Base-by-base conservation (phyloP, 2,329 filamentous ascomycete species). In the Monosporascus ibericus region DNA sequence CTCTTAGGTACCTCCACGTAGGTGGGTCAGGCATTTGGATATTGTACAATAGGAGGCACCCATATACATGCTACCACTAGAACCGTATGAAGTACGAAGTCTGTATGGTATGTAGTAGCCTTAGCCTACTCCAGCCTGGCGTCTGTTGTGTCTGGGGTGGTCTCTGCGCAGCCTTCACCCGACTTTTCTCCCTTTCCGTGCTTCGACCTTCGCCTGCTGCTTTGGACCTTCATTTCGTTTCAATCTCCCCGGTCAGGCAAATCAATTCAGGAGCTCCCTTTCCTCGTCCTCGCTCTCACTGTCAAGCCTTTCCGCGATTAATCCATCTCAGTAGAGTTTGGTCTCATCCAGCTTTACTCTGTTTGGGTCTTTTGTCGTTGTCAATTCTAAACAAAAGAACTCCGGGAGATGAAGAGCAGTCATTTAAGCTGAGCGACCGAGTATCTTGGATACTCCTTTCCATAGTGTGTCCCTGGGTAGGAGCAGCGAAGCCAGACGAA, bases 391-490 rank as follows among this genome's bases (percentile, higher is more conserved):
- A 38, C 44, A 50, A 36, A 51, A 46, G 47, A 36, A 51, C 49
- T 51, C 49, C 4, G 15, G 49, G 48, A 42, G 42, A 51, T 48
- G 49, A 51, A 24, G 42, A 46, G n/a, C 42, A 7, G 15, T 27
- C 6, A 24, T 46, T 15, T 46, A 17, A 30, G 15, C 57, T 56
- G 53, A 54, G 49, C 56, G 49, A 47, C 59, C 57, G 60, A 62
- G 63, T 65, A 61, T 65, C 61, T 48, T 52, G 55, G 59, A 63
- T 65, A 62, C 64, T 65, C 57, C 51, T 55, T 53, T 48, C 47
- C 9, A 25, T 46, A 46, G 42, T 30, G 48, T 47, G 44, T 52
- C 47, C 30, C 48, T 53, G 49, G 37, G 9, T 46, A 25, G 49
- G 52, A 52, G 56, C 51, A 52, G 44, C 52, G 49, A 25, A 58